Percentiles rank a stretch among this genome's conserved stretches.
phyloP scores from a whole-genome alignment of 768 basidiomycete species.

The Daedaleopsis sinensis region DNA sequence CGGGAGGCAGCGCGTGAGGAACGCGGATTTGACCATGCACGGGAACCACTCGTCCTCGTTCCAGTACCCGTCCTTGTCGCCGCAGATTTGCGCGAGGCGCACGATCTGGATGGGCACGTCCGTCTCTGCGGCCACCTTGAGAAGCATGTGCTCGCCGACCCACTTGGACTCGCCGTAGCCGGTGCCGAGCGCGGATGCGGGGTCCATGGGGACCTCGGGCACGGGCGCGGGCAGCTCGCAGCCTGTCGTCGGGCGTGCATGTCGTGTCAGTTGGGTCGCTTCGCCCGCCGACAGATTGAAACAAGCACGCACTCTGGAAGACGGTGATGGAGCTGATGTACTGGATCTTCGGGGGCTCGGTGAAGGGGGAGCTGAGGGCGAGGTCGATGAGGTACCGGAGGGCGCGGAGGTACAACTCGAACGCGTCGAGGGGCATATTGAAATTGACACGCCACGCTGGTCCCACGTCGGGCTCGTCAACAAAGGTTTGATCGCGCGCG shows the following conservation, averaged over 20 bases:
- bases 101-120: constrained; percentile 40
- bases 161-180: constrained; percentile 55
- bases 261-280: neutral
- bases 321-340: neutral
- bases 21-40: constrained; percentile 36
- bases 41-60: constrained; percentile 51
- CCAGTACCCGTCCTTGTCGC: constrained; percentile 48
- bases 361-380: neutral
- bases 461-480: neutral
- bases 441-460: constrained; percentile 27
- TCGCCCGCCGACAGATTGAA: neutral
- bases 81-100: constrained; percentile 49
- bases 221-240: neutral
- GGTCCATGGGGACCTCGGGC: constrained; percentile 5
- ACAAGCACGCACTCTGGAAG: neutral
- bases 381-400: neutral
- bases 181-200: constrained; percentile 36
- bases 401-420: neutral
- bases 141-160: constrained; percentile 44
- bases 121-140: constrained; percentile 31
- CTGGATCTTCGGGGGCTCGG: neutral
- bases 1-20: constrained; percentile 26
- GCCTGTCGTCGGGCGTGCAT: neutral
- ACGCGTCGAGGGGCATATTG: neutral
- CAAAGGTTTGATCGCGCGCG: neutral